Evolutionary conservation across 768 basidiomycete species (phyloP), one percentile per base, ranked within the genome.

Genomic region (Russula sp.): DNA sequence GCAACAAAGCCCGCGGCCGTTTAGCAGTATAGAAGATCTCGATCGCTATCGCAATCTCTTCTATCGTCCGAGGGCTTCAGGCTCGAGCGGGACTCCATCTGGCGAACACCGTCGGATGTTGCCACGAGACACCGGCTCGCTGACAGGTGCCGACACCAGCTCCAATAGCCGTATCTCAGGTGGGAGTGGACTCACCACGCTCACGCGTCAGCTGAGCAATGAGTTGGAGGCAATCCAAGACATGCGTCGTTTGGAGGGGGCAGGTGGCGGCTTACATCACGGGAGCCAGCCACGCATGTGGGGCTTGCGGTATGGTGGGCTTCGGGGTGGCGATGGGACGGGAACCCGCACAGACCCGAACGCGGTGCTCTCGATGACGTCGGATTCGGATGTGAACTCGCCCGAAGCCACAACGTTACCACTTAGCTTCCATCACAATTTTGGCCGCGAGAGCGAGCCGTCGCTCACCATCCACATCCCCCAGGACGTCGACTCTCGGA

Each of bases 11-110:
- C 82, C 83, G 29, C 80, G 79, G n/a, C 79, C 79, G 2, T 73
- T 88, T 39, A 81, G 82, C 10, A 79, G 76, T 59, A 78, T 80
- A 0, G 84, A 86, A 59, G 87, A 90, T 65, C 75, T 90, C 7
- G 86, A 88, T n/a, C 77, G 81, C 11, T 90, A 87, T 75, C 82
- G 81, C 41, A 86, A 90, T 67, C 75, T 91, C 8, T 90, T 90
- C 72, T 90, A 86, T 70, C 76, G 75, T 45, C 86, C 86, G 3
- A 60, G 35, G 11, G 64, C 66, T 1, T 52, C 58, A 3, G 54
- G 55, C 13, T 22, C 36, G 42, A 58, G 52, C 43, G 49, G 60
- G 35, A 55, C 66, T 20, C 59, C 67, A n/a, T 68, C 69, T 1
- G 50, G 46, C 43, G 65, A 68, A 35, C 47, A n/a, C 29, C 52